Base-by-base conservation (phyloP, 176 grass and related monocot species). In the Dendrocalamus sinicus region DNA sequence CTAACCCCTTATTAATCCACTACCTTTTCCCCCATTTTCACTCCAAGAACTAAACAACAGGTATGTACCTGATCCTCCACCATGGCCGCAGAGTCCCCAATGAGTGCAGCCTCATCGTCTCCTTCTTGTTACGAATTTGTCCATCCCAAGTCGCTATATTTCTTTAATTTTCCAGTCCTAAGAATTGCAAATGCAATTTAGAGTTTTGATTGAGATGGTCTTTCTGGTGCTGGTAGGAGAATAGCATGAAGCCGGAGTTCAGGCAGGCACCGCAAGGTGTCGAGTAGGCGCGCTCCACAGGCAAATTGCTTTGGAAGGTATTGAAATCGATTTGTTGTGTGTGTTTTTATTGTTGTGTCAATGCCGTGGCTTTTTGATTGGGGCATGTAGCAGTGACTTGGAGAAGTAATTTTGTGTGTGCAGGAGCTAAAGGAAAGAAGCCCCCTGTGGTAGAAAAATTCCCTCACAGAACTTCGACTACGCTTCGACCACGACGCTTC, bases 251-350 rank as follows among this genome's bases (percentile, higher is more conserved):
- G 46, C 76, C 79, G 59, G 91, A 93, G 76, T 98, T 85, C 55
- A 91, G 95, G 57, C 84, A 95, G 78, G 89, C 95, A 67, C 78
- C 88, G 67, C 75, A 77, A 62, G 93, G 95, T 58, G 30, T 95
- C 28, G 84, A 93, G 55, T 93, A 98, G 81, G 95, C 95, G 54
- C 91, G 81, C 78, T 82, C 84, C 28, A 89, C 93, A 48, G 89
- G 93, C 39, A 85, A 95, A 55, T 83, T 85, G 72, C 76, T 98
- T 37, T 80, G 77, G 0, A 88, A 95, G 93, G 95, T 97, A 79
- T 37, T 4, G 62, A 39, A 46, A 20, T 23, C 15, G 17, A 41
- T 8, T 64, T 26, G 5, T 63, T 64, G 16, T 16, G 39, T 15
- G 6, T 32, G 15, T 30, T 61, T 9, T 5, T 9, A 10, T 9